Conservation (phyloP, 2,329 filamentous ascomycete species). For the Alternaria gansuensis region DNA sequence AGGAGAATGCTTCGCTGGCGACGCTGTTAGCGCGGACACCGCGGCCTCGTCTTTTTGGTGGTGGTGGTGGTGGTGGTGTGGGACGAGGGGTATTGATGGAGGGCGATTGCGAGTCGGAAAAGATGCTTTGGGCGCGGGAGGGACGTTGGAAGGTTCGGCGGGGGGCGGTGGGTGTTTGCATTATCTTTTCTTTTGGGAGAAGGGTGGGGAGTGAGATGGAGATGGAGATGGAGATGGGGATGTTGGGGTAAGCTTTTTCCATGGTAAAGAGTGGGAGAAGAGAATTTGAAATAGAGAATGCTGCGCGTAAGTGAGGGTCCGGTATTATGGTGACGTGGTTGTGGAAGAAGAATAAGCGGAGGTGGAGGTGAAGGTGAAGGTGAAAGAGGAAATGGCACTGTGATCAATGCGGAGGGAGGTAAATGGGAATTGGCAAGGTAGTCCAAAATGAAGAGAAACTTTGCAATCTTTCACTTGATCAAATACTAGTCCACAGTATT, state of each 20-base stretch:
- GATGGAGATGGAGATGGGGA: neutral
- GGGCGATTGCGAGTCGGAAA: conserved; percentile 6
- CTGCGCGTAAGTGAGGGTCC: neutral
- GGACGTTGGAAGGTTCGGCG: conserved; percentile 7
- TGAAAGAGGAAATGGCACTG: neutral
- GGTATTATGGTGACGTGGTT: neutral
- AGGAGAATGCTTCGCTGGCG: neutral
- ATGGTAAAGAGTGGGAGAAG: neutral
- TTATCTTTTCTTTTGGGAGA: neutral
- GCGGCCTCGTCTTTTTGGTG: conserved; percentile 2
- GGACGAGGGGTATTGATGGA: conserved; percentile 10
- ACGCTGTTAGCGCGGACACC: neutral
- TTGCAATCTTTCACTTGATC: neutral
- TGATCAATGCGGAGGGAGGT: neutral
- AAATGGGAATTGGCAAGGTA: neutral
- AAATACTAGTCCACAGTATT: neutral
- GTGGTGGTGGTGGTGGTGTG: conserved; percentile 10
- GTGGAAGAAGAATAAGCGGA: rapidly evolving
- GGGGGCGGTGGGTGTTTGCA: conserved; percentile 2
- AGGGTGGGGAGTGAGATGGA: neutral
- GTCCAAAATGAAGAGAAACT: neutral
- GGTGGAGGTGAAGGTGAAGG: neutral
- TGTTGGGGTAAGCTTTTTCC: neutral
- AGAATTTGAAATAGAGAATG: neutral
- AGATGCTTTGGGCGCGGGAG: conserved; percentile 17